These are phyloP conservation scores for Salix dunnii DNA, from an alignment of 345 rosid species.

Conservation along the genomic window DNA sequence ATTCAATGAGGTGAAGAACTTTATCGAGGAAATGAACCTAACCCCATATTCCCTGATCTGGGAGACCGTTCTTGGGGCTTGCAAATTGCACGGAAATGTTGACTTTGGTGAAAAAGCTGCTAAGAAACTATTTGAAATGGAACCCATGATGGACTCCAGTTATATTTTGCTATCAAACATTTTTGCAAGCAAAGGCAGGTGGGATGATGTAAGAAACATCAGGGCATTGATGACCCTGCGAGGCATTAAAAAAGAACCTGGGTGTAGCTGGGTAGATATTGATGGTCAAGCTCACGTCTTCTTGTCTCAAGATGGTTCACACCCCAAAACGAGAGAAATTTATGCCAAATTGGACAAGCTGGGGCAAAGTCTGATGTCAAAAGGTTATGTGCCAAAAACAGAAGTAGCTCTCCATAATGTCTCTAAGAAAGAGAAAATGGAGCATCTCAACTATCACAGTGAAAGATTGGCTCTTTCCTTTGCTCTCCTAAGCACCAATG, in stretches of 20 bases:
- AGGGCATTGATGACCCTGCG: slow-evolving; percentile 29
- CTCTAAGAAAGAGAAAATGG: slow-evolving; percentile 8
- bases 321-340: slow-evolving; percentile 24
- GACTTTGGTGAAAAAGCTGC: slow-evolving; percentile 34
- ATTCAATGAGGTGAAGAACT: slow-evolving; percentile 31
- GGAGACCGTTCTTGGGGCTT: slow-evolving; percentile 41
- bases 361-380: slow-evolving; percentile 9
- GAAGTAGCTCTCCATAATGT: slow-evolving; percentile 19
- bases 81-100: slow-evolving; percentile 34
- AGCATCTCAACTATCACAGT: slow-evolving; percentile 21
- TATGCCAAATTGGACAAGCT: slow-evolving; percentile 20
- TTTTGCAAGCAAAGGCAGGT: slow-evolving; percentile 29
- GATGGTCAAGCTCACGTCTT: slow-evolving; percentile 30
- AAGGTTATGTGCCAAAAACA: slow-evolving; percentile 14
- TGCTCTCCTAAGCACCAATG: slow-evolving; percentile 17
- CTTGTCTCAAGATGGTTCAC: slow-evolving; percentile 32
- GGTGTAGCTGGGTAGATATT: slow-evolving; percentile 38
- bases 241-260: slow-evolving; percentile 33
- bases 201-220: slow-evolving; percentile 26
- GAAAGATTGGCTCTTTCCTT: slow-evolving; percentile 28
- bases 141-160: slow-evolving; percentile 29
- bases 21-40: slow-evolving; percentile 28
- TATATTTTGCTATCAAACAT: slow-evolving; percentile 35
- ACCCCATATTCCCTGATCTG: slow-evolving; percentile 28
- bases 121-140: slow-evolving; percentile 36